Evolutionary conservation across 1,284 basidiomycete species (phyloP).

Genomic region (Cutaneotrichosporon cavernicola): DNA sequence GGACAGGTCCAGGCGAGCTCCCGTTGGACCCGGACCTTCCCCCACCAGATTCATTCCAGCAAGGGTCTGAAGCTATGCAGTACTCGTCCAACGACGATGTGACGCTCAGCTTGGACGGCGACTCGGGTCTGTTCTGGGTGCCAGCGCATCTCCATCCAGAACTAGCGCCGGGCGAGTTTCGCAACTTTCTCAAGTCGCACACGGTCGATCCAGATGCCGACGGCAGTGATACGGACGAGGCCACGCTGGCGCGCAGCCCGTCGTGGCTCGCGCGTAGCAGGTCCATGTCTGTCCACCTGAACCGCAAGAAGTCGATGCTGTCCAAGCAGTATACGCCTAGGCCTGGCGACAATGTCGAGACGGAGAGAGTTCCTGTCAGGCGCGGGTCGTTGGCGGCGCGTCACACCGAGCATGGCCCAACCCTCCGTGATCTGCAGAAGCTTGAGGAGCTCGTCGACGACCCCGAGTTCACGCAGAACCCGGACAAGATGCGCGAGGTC

Average conservation of each 20-base stretch:
- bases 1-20: slow-evolving; percentile 70
- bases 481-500: slow-evolving; percentile 74
- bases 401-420: slow-evolving; percentile 66
- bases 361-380: slow-evolving; percentile 65
- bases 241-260: slow-evolving; percentile 32
- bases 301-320: slow-evolving; percentile 82
- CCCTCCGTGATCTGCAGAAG: slow-evolving; percentile 86
- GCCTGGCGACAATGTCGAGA: slow-evolving; percentile 69
- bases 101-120: slow-evolving; percentile 43
- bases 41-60: slow-evolving; percentile 32
- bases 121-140: slow-evolving; percentile 80
- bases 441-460: slow-evolving; percentile 89
- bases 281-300: slow-evolving; percentile 58
- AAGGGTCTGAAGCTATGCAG: background rate
- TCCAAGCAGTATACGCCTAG: slow-evolving; percentile 79
- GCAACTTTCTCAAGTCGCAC: slow-evolving; percentile 91
- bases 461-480: slow-evolving; percentile 77
- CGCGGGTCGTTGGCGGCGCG: slow-evolving; percentile 67
- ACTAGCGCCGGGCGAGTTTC: slow-evolving; percentile 93
- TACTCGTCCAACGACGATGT: slow-evolving; percentile 50
- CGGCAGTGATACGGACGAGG: slow-evolving; percentile 36
- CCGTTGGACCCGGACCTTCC: slow-evolving; percentile 85
- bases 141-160: slow-evolving; percentile 94
- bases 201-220: slow-evolving; percentile 58
- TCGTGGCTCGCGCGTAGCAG: slow-evolving; percentile 46